phyloP scores from a whole-genome alignment of 1,284 basidiomycete genomes.

The Ustilago shanxiensis region DNA sequence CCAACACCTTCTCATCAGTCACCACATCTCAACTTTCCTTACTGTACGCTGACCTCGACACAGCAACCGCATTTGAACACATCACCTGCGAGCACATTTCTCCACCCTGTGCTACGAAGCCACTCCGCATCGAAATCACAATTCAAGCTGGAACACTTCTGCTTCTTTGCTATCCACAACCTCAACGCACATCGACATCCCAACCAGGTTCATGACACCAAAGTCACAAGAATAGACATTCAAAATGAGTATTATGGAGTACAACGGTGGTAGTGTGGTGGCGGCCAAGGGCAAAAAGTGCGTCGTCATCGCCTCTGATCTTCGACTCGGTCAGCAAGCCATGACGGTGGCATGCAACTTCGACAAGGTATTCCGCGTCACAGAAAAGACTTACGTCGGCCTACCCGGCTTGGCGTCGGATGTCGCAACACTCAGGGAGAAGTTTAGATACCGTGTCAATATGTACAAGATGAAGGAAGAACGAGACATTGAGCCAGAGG shows the following conservation, averaged over 20 bases:
- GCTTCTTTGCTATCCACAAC: background rate
- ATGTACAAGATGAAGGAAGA: slow-evolving; percentile 99
- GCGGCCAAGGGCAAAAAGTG: slow-evolving; percentile 99
- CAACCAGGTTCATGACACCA: slow-evolving; percentile 21
- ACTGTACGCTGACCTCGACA: background rate
- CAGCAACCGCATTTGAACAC: background rate
- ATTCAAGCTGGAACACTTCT: background rate
- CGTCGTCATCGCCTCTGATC: slow-evolving; percentile 96
- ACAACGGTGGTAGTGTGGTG: slow-evolving; percentile 95
- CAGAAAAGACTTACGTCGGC: slow-evolving; percentile 91
- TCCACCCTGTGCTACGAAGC: background rate
- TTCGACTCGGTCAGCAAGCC: slow-evolving; percentile 90
- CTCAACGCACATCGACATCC: background rate
- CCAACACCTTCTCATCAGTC: slow-evolving; percentile 17
- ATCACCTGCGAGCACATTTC: background rate
- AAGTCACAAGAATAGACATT: slow-evolving; percentile 25
- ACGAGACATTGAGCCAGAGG: slow-evolving; percentile 93
- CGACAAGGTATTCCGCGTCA: slow-evolving; percentile 95
- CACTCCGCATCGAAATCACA: background rate
- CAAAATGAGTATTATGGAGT: slow-evolving; percentile 74
- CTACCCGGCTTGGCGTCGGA: slow-evolving; percentile 94
- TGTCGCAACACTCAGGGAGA: slow-evolving; percentile 82
- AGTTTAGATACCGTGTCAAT: slow-evolving; percentile 85
- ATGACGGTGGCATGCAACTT: slow-evolving; percentile 91
- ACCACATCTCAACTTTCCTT: slow-evolving; percentile 1